Conservation (phyloP, 1,284 basidiomycete genomes). For the Trichosporon sp. region DNA sequence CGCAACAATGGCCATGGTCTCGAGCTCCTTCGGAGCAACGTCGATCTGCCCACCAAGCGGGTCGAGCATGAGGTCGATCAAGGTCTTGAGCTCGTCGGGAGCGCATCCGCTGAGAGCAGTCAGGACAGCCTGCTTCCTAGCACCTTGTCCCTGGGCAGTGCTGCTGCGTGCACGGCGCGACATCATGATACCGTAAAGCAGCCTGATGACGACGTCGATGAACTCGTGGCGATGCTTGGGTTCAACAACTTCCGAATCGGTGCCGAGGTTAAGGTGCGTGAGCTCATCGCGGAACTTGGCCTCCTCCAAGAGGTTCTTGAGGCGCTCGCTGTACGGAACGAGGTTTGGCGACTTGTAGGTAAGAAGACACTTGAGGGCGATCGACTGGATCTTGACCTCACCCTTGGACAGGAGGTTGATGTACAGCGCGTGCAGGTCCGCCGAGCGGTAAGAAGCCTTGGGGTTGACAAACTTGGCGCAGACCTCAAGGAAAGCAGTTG, state of each 20-base stretch:
- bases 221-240: slow-evolving; percentile 62
- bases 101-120: slow-evolving; percentile 66
- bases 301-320: slow-evolving; percentile 74
- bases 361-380: slow-evolving; percentile 73
- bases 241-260: slow-evolving; percentile 56
- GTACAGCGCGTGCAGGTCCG: slow-evolving; percentile 66
- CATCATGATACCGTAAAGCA: slow-evolving; percentile 86
- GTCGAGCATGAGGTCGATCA: slow-evolving; percentile 87
- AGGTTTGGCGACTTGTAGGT: slow-evolving; percentile 76
- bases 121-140: slow-evolving; percentile 73
- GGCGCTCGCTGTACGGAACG: slow-evolving; percentile 61
- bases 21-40: slow-evolving; percentile 3
- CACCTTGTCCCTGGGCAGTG: slow-evolving; percentile 58
- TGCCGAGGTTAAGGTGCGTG: slow-evolving; percentile 62
- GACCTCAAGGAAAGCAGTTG: slow-evolving; percentile 73
- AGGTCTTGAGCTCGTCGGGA: slow-evolving; percentile 66
- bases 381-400: slow-evolving; percentile 70
- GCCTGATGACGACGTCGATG: slow-evolving; percentile 68
- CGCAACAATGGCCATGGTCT: slow-evolving; percentile 27
- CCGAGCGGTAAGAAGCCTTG: slow-evolving; percentile 71
- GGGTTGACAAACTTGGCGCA: slow-evolving; percentile 89
- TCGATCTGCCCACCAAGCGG: slow-evolving; percentile 55
- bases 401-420: slow-evolving; percentile 76
- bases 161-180: slow-evolving; percentile 68
- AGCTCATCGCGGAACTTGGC: slow-evolving; percentile 86